phyloP scores from a whole-genome alignment of 1,284 basidiomycete genomes.

The Pseudozyma flocculosa region DNA sequence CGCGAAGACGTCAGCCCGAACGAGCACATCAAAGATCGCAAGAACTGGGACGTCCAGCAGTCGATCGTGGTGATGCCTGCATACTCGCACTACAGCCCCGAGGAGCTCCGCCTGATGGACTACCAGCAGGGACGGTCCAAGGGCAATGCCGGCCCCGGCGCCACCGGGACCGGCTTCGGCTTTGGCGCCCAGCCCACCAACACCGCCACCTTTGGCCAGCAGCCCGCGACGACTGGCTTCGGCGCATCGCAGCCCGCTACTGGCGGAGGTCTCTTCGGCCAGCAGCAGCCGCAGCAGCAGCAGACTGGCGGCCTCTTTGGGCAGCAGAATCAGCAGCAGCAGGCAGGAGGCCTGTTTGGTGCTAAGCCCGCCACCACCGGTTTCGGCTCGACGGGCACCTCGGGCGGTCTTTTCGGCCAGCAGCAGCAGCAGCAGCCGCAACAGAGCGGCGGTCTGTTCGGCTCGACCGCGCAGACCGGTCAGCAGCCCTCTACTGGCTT shows the following conservation, averaged over 20 bases:
- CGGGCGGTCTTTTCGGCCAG: conserved; percentile 54
- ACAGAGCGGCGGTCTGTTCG: conserved; percentile 51
- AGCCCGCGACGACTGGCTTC: conserved; percentile 39
- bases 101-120: conserved; percentile 49
- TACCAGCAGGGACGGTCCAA: conserved; percentile 45
- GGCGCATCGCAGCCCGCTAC: conserved; percentile 16
- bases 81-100: conserved; percentile 40
- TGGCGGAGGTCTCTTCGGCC: conserved; percentile 40
- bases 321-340: conserved; percentile 57
- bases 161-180: conserved; percentile 35
- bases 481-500: conserved; percentile 36
- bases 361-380: conserved; percentile 37
- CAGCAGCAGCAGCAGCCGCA: conserved; percentile 38
- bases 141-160: conserved; percentile 39
- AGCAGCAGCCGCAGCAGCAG: conserved; percentile 28
- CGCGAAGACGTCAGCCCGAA: conserved; percentile 44
- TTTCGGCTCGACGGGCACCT: conserved; percentile 30
- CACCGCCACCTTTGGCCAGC: conserved; percentile 29
- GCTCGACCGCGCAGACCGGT: conserved; percentile 31
- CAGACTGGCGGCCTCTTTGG: conserved; percentile 55
- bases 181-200: conserved; percentile 21
- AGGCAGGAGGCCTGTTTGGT: conserved; percentile 58
- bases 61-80: conserved; percentile 48
- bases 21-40: conserved; percentile 47
- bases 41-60: conserved; percentile 49